A percentile compares a stretch with the other conserved stretches of the same genome.
phyloP scores from a whole-genome alignment of 345 rosid species.

The Arabis hirsuta region DNA sequence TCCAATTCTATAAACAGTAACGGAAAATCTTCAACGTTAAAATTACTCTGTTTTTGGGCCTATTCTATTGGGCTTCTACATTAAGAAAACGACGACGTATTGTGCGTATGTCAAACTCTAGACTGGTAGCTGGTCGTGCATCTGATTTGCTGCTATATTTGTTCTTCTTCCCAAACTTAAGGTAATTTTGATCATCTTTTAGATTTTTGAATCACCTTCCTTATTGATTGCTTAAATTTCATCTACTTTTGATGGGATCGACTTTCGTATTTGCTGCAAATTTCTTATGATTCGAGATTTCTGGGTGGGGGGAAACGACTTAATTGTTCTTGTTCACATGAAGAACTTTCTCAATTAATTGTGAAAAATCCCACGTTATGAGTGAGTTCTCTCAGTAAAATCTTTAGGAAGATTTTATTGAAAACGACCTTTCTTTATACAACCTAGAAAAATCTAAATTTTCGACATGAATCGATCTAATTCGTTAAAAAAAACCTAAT shows the following conservation, averaged over 20 bases:
- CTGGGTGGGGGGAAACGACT: too few relatives aligned
- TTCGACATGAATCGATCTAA: neutral
- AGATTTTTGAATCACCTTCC: neutral
- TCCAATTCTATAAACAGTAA: neutral
- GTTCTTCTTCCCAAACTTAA: slow-evolving; percentile 20
- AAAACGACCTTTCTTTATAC: slow-evolving; percentile 13
- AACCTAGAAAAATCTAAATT: neutral
- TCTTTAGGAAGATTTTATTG: slow-evolving; percentile 31
- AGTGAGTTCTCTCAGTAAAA: slow-evolving; percentile 15
- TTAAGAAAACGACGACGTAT: slow-evolving; percentile 27
- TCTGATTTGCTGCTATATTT: slow-evolving; percentile 27
- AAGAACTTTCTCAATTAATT: slow-evolving; percentile 7
- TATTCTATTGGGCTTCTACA: slow-evolving; percentile 44
- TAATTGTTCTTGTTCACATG: neutral
- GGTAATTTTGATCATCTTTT: slow-evolving; percentile 38
- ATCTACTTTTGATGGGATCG: slow-evolving; percentile 12
- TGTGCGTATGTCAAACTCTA: slow-evolving; percentile 48
- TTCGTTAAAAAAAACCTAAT: neutral
- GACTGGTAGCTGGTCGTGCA: slow-evolving; percentile 42
- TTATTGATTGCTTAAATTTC: slow-evolving; percentile 1
- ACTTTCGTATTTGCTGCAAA: slow-evolving; percentile 11
- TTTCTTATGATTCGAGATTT: slow-evolving; percentile 19
- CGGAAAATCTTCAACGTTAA: slow-evolving; percentile 20
- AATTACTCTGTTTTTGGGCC: slow-evolving; percentile 24
- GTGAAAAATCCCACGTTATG: slow-evolving; percentile 7